Conservation (phyloP, 371 early-diverging fungal genomes). For the Zopfochytrium polystomum region DNA sequence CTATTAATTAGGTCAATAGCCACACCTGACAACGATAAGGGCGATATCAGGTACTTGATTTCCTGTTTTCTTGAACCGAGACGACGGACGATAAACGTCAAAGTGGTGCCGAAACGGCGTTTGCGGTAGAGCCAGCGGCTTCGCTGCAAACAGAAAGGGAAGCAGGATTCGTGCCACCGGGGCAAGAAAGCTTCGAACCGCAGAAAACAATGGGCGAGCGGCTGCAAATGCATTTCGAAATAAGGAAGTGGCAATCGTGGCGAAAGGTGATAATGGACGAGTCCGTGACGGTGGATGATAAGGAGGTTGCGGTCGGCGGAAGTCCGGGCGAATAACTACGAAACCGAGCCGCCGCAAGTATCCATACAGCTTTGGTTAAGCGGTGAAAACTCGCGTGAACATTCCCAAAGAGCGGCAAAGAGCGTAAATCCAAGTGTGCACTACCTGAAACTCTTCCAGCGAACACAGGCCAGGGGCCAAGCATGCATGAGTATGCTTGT, state of each 20-base stretch:
- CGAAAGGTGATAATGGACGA: neutral
- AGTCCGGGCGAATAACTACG: constrained; percentile 9
- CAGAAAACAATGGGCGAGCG: too few species aligned
- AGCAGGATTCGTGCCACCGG: too few species aligned
- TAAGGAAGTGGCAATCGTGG: too few species aligned
- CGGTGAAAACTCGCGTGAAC: too few species aligned
- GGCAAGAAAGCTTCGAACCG: too few species aligned
- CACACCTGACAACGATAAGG: constrained; percentile 12
- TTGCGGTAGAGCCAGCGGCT: neutral
- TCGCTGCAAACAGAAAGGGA: too few species aligned
- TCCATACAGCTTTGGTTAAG: too few species aligned
- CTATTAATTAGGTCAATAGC: neutral
- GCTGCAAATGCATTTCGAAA: too few species aligned
- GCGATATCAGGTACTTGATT: constrained; percentile 2
- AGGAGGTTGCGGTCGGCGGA: too few species aligned
- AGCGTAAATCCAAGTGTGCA: too few species aligned
- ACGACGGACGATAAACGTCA: constrained; percentile 11
- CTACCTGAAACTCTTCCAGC: constrained; percentile 9
- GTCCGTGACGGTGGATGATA: too few species aligned
- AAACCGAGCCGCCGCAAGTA: constrained; percentile 9
- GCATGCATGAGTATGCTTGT: constrained; percentile 5
- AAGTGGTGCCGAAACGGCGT: constrained; percentile 2
- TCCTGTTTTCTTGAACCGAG: constrained; percentile 10
- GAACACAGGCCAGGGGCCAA: neutral
- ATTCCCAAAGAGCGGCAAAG: too few species aligned